Evolutionary conservation across 208 protist genomes (phyloP).

Genomic region (Trichomonas gallinae): DNA sequence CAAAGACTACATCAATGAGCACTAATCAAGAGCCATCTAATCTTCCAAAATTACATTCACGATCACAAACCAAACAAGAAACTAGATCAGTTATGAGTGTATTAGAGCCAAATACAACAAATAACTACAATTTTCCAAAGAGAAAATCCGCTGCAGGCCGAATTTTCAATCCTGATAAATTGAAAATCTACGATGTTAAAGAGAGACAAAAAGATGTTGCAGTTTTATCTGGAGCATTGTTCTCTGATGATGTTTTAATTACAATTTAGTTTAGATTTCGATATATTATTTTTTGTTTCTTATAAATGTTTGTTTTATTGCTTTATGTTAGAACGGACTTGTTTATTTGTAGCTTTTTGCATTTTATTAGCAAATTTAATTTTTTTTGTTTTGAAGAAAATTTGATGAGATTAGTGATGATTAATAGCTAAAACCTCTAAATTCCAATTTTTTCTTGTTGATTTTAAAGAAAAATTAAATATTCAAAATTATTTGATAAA

Average conservation of each 20-base stretch:
- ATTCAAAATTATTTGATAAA: no score
- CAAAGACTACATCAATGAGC: background rate
- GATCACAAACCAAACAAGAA: background rate
- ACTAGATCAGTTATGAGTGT: background rate
- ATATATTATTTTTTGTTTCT: background rate
- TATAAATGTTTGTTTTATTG: no score
- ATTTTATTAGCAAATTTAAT: no score
- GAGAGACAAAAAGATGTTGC: background rate
- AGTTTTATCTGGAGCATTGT: background rate
- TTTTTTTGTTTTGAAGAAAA: no score
- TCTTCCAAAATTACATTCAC: background rate
- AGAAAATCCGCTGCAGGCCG: background rate
- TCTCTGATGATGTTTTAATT: background rate
- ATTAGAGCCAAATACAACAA: background rate
- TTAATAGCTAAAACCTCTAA: no score
- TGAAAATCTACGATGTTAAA: background rate
- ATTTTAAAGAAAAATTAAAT: no score
- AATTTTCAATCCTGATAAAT: background rate
- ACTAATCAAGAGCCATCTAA: background rate
- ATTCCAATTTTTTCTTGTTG: no score
- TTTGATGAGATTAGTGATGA: no score
- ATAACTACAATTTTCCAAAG: background rate
- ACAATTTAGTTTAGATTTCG: background rate
- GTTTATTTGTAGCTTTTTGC: no score
- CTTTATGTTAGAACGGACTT: no score